These are phyloP conservation scores for Citrus trifoliata DNA, from an alignment of 345 rosid species.

Conservation along the genomic window DNA sequence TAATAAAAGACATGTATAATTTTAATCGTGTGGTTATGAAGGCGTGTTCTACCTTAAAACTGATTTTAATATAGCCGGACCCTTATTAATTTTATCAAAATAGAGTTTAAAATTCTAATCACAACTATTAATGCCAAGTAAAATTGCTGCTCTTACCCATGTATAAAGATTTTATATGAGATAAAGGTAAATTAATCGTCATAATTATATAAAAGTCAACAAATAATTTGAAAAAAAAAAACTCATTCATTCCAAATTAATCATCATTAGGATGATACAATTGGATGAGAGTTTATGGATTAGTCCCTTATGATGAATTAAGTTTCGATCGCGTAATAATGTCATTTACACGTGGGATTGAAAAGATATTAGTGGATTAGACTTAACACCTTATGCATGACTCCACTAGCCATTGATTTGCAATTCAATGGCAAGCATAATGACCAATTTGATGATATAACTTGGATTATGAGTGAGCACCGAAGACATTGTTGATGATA, in stretches of 20 bases:
- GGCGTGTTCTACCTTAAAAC: accelerated
- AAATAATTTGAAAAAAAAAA: no score
- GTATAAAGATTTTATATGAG: no score
- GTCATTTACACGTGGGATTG: neutral
- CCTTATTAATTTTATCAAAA: no score
- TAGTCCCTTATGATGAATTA: neutral
- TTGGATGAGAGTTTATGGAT: neutral
- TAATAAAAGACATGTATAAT: accelerated
- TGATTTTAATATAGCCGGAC: accelerated
- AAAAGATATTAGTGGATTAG: conserved; percentile 2
- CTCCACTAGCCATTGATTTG: neutral
- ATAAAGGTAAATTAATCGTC: no score
- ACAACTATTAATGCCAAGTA: no score
- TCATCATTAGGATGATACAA: neutral
- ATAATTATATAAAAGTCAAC: no score
- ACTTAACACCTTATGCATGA: neutral
- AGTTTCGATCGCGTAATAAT: neutral
- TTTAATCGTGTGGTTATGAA: no score
- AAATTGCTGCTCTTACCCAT: no score
- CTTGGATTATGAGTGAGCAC: conserved; percentile 10
- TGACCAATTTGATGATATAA: neutral
- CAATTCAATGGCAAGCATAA: conserved; percentile 8
- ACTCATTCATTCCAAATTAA: no score
- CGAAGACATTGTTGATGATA: neutral
- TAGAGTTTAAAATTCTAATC: no score